A percentile compares a stretch with the other conserved stretches of the same genome.
These are phyloP conservation scores for Ogataea polymorpha DNA, from an alignment of 805 yeast genomes.

Conservation along the genomic window DNA sequence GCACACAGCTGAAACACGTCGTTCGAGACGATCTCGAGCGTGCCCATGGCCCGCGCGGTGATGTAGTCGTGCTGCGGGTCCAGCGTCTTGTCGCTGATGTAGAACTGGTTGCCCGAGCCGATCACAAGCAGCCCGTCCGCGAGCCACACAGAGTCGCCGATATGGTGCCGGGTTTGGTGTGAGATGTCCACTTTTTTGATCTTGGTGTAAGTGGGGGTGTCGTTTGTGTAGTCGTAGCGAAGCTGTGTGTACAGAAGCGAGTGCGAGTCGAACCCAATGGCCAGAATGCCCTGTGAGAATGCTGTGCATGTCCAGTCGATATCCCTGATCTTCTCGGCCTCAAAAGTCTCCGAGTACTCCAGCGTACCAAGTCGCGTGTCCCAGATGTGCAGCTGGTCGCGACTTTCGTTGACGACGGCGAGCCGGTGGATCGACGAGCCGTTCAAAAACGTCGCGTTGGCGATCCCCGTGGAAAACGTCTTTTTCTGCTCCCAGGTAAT, in stretches of 20 bases:
- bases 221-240: constrained; percentile 84
- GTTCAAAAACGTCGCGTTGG: constrained; percentile 50
- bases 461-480: constrained; percentile 53
- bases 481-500: constrained; percentile 54
- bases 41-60: constrained; percentile 53
- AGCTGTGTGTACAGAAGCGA: constrained; percentile 75
- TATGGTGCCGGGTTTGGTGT: constrained; percentile 69
- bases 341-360: constrained; percentile 54
- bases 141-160: constrained; percentile 90
- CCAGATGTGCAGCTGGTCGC: constrained; percentile 67
- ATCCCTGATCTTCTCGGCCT: constrained; percentile 48
- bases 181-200: constrained; percentile 71
- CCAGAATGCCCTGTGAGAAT: constrained; percentile 65
- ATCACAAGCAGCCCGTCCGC: constrained; percentile 73
- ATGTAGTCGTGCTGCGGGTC: constrained; percentile 49
- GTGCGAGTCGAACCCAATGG: constrained; percentile 69
- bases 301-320: constrained; percentile 84
- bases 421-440: constrained; percentile 77
- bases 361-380: constrained; percentile 64
- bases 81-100: constrained; percentile 68
- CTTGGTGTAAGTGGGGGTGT: constrained; percentile 71
- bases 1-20: constrained; percentile 68
- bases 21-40: constrained; percentile 51
- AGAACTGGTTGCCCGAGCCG: constrained; percentile 88
- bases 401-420: constrained; percentile 63